These are phyloP conservation scores for Aspergillus mulundensis DNA, from an alignment of 495 filamentous ascomycete species.

Conservation along the genomic window DNA sequence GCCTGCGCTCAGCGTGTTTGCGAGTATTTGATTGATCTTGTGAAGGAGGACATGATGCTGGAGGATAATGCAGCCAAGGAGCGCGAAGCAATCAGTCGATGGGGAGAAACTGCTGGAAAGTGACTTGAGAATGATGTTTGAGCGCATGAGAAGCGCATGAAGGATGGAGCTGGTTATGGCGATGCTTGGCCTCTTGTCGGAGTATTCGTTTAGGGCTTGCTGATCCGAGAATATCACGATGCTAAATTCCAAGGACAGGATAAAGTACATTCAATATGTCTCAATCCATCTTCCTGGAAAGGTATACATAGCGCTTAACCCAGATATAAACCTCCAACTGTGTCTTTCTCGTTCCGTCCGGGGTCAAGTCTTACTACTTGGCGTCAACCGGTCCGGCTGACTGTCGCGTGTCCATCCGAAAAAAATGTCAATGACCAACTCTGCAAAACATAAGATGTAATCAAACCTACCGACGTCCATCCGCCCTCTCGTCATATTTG, in stretches of 20 bases:
- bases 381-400: too few species aligned
- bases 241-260: neutral
- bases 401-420: too few species aligned
- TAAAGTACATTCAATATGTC: neutral
- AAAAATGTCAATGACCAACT: too few species aligned
- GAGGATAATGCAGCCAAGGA: conserved; percentile 3
- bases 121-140: neutral
- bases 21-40: conserved; percentile 26
- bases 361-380: too few species aligned
- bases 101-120: neutral
- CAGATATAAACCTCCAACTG: too few species aligned
- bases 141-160: neutral
- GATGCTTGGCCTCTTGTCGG: neutral
- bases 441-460: too few species aligned
- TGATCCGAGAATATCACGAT: neutral
- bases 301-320: too few species aligned
- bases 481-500: too few species aligned
- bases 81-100: neutral
- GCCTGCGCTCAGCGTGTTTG: conserved; percentile 24
- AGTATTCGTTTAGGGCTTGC: neutral
- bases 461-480: too few species aligned
- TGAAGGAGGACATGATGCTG: conserved; percentile 25
- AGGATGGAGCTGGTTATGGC: neutral
- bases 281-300: too few species aligned
- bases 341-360: too few species aligned